Evolutionary conservation across 2,329 filamentous ascomycete genomes (phyloP), one percentile per base, ranked within the genome.

Genomic region (Verticillium dahliae): DNA sequence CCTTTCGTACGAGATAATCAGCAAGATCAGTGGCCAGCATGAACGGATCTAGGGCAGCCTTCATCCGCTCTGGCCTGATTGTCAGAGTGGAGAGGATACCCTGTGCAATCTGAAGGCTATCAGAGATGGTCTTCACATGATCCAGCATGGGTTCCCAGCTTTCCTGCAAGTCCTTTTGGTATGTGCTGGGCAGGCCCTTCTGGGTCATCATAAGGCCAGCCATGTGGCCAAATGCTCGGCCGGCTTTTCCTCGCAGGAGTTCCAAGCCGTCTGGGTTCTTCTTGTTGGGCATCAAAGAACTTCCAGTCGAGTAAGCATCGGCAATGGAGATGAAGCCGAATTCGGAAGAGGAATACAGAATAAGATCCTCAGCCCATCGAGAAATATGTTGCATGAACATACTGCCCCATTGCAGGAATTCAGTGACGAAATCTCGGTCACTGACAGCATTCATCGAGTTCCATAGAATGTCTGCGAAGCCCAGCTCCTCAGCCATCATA

Each of bases 161-260:
- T 77, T 96, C 92, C 76, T 97, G 91, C n/a, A 96, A 76, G 74
- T 96, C 91, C 77, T 96, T 96, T 80, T 96, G 94, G 80, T 96
- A 96, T 3, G 90, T 92, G 54, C 85, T 90, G 1, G 91, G 90
- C 34, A 95, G 84, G 61, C 89, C 89, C 73, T 84, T 84, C 60
- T 78, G 81, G 41, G 87, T 90, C 78, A 87, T 88, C 83, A 91
- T 91, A 66, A 95, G 77, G 41, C 90, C 91, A 5, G 89, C 85
- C 86, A 94, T 90, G 66, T 92, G 88, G 33, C 91, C 92, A 70
- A 96, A 94, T 3, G 87, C 83, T 67, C 89, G 82, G 1, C 90
- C 91, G 58, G 81, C 81, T 79, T 94, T 95, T 57, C 90, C 90
- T 13, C 90, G 84, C 57, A 94, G 81, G 13, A 94, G 67, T 66